A percentile compares a stretch with the other conserved stretches of the same genome.
phyloP scores from a whole-genome alignment of 805 yeast species.

The Yarrowia divulgata region DNA sequence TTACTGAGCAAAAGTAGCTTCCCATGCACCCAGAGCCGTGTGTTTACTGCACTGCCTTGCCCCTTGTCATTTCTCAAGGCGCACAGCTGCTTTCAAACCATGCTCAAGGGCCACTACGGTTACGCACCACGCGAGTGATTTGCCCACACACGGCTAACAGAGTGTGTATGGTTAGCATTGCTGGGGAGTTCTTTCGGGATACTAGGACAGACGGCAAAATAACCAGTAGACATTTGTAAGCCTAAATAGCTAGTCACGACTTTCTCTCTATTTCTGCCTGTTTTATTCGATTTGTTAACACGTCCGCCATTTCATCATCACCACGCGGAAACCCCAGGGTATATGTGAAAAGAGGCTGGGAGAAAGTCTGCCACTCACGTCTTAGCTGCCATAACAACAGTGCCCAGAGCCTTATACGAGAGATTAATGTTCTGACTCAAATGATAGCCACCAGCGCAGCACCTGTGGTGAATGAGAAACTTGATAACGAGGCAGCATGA shows the following conservation, averaged over 20 bases:
- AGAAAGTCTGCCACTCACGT: constrained; percentile 14
- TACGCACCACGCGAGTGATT: too few relatives aligned
- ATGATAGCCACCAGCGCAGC: too few relatives aligned
- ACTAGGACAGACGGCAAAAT: too few relatives aligned
- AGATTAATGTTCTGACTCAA: constrained; percentile 4
- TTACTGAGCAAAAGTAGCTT: constrained; percentile 31
- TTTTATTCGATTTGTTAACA: neutral
- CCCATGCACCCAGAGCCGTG: constrained; percentile 14
- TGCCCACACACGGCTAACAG: too few relatives aligned
- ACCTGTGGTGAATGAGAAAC: too few relatives aligned
- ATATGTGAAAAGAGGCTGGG: constrained; percentile 19
- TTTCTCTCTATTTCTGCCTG: neutral
- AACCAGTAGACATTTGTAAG: neutral
- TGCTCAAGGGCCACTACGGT: too few relatives aligned
- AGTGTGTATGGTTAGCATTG: too few relatives aligned
- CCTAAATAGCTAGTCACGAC: neutral
- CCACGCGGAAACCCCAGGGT: constrained; percentile 18
- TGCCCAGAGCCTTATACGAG: constrained; percentile 28
- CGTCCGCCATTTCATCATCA: neutral
- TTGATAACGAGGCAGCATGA: too few relatives aligned
- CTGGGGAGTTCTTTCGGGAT: too few relatives aligned
- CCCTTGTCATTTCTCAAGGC: neutral
- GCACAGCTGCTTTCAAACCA: too few relatives aligned
- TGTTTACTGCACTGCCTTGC: constrained; percentile 6
- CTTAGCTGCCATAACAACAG: constrained; percentile 10